Evolutionary conservation across 1,139 yeast genomes (phyloP).

Genomic region (Yamadazyma siamensis): DNA sequence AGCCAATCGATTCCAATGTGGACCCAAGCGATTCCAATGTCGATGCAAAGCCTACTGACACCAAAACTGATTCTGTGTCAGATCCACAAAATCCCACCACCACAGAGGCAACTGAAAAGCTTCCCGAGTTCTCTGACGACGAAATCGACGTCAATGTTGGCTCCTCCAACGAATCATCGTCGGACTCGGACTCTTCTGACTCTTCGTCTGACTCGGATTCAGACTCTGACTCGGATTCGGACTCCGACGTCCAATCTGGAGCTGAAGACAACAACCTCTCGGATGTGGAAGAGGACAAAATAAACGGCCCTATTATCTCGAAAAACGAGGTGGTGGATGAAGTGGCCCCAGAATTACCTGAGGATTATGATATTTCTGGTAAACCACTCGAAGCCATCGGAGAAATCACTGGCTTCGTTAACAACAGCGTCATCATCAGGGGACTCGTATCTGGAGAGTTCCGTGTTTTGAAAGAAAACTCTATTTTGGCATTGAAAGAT

Average conservation of each 20-base stretch:
- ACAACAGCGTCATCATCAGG: constrained; percentile 65
- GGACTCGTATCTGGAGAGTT: constrained; percentile 85
- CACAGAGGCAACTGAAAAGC: constrained; percentile 3
- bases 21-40: neutral
- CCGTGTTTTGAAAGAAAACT: constrained; percentile 75
- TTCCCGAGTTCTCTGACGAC: constrained; percentile 24
- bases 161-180: constrained; percentile 13
- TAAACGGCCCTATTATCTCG: constrained; percentile 63
- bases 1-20: too few relatives aligned
- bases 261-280: constrained; percentile 17
- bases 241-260: constrained; percentile 14
- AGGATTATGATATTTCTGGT: constrained; percentile 55
- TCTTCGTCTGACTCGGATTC: constrained; percentile 21
- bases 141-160: constrained; percentile 20
- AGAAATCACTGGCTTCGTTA: constrained; percentile 65
- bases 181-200: constrained; percentile 18
- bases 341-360: constrained; percentile 65
- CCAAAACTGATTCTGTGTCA: neutral
- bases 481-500: constrained; percentile 77
- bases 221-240: constrained; percentile 19
- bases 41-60: neutral
- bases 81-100: neutral
- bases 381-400: constrained; percentile 78
- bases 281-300: constrained; percentile 42
- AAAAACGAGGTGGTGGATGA: constrained; percentile 75